Conservation (phyloP, 441 rosid species). For the Erodium moschatum region DNA sequence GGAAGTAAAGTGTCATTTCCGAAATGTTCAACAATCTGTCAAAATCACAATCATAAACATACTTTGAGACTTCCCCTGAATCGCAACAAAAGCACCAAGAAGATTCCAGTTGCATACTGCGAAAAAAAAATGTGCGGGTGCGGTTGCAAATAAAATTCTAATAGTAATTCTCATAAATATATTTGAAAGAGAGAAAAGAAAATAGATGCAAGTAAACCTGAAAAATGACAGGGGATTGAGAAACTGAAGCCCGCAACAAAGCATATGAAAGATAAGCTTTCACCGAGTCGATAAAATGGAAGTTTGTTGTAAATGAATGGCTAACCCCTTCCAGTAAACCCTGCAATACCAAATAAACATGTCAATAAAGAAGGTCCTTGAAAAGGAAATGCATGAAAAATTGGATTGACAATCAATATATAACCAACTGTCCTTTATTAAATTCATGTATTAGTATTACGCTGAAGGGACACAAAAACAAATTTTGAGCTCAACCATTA, state of each 20-base stretch:
- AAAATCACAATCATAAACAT: constrained; percentile 26
- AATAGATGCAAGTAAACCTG: constrained; percentile 51
- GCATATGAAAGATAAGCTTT: constrained; percentile 98
- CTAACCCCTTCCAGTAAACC: constrained; percentile 91
- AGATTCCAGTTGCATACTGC: constrained; percentile 98
- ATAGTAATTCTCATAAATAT: constrained; percentile 17
- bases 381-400: constrained; percentile 3
- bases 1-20: background rate
- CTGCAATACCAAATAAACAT: constrained; percentile 38
- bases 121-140: constrained; percentile 20
- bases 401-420: background rate
- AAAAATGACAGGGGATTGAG: constrained; percentile 79
- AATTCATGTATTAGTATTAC: background rate
- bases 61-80: constrained; percentile 98
- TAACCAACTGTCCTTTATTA: background rate
- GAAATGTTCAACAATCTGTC: constrained; percentile 18
- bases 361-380: background rate
- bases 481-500: too few relatives aligned
- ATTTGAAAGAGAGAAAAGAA: constrained; percentile 17
- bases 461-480: too few relatives aligned
- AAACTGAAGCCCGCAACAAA: constrained; percentile 90
- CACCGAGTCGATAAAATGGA: constrained; percentile 95
- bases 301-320: constrained; percentile 84
- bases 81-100: constrained; percentile 80
- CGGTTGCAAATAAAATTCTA: constrained; percentile 24